These are phyloP conservation scores for Linderniella brevidens DNA, from an alignment of 257 asterid genomes.

Conservation along the genomic window DNA sequence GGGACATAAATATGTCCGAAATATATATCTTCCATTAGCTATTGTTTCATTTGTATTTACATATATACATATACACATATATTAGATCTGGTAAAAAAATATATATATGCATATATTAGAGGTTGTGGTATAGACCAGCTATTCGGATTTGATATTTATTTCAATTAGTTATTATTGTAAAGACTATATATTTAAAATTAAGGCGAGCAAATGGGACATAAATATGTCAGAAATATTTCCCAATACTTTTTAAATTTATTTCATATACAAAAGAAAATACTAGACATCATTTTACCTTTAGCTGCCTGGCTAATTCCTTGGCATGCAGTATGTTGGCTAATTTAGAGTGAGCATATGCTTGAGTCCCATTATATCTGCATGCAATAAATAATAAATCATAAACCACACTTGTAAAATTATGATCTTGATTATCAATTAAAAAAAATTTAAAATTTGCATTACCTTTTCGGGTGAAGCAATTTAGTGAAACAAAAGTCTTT, in stretches of 20 bases:
- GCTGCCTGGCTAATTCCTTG: constrained; percentile 71
- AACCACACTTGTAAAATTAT: not conserved
- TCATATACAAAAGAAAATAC: no score
- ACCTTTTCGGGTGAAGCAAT: constrained; percentile 62
- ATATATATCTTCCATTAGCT: no score
- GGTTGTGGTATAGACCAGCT: constrained; percentile 8
- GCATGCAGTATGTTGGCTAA: constrained; percentile 81
- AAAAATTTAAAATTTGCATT: constrained; percentile 4
- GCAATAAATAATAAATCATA: not conserved
- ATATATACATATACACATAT: no score
- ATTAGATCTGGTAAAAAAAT: no score
- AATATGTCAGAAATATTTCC: no score
- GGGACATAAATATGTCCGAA: no score
- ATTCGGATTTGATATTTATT: not conserved
- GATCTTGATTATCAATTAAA: no score
- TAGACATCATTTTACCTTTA: constrained; percentile 38
- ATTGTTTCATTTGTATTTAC: no score
- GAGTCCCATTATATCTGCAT: constrained; percentile 60
- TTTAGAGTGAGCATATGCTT: constrained; percentile 81
- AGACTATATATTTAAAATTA: no score
- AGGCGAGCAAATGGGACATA: no score
- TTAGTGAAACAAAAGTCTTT: constrained; percentile 38
- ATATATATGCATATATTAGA: constrained; percentile 2
- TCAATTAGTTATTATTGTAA: no score
- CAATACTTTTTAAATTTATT: no score